Base-by-base conservation (phyloP, 768 basidiomycete species). In the Termitomyces sp. region DNA sequence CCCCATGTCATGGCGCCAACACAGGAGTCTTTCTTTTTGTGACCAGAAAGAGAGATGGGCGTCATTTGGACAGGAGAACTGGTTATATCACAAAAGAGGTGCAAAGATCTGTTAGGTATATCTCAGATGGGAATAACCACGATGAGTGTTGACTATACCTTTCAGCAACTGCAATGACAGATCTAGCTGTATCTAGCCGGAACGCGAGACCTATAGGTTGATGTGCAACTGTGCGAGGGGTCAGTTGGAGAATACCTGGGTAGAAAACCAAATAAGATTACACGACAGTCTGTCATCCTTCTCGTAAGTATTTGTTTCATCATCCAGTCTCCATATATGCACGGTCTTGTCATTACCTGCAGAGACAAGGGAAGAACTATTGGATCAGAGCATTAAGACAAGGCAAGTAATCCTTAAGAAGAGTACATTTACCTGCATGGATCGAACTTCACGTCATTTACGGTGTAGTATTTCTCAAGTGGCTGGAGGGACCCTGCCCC, bases 1-100 rank as follows among this genome's bases (percentile, higher is more conserved):
- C 86, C 86, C 86, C 86, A 88, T 9, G 68, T 66, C 24, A 83
- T 76, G 6, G 77, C 68, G 3, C 84, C 85, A 29, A 77, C 66
- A 24, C 59, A 51, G 48, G 75, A 68, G 24, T 53, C 51, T 3
- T 62, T 63, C 16, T 24, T 65, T 63, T 31, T 69, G 58, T 42
- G 51, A 12, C 59, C 61, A 46, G 37, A 62, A 24, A 66, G 56
- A 5, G 60, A 42, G 15, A 66, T 59, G 5, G 13, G 58, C 53
- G 49, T 39, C 58, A 31, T 56, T 56, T 57, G 41, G 20, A 48
- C n/a, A 5, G 54, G 31, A 9, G 33, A 39, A 10, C 22, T 34
- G 20, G 58, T 60, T 55, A 53, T 33, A 45, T 58, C 56, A 51
- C 60, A 64, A 65, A 24, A 72, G 45, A 59, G 60, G 57, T 31